These are phyloP conservation scores for Ophiocytium majus DNA, from an alignment of 352 stramenopile species.

Conservation along the genomic window DNA sequence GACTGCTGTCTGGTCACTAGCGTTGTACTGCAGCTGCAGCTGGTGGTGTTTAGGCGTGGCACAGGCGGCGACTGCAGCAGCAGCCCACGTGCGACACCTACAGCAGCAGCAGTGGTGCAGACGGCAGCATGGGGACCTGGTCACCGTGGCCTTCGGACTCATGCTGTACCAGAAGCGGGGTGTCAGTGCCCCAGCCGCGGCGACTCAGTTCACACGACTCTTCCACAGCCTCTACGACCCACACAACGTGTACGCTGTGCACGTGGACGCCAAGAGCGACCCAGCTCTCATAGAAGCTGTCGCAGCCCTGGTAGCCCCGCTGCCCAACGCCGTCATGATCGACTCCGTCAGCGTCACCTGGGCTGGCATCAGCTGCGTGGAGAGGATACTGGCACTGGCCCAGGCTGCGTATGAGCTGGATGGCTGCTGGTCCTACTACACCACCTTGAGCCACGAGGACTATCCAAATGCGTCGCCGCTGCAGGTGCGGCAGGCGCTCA, in stretches of 20 bases:
- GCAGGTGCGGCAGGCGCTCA: slow-evolving; percentile 26
- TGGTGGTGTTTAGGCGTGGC: too few relatives aligned
- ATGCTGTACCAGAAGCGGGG: background rate
- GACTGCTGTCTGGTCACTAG: too few relatives aligned
- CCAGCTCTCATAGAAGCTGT: slow-evolving; percentile 47
- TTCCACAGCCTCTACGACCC: background rate
- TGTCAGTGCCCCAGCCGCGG: background rate
- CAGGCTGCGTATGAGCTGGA: slow-evolving; percentile 46
- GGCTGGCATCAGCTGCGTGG: slow-evolving; percentile 49
- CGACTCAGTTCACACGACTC: background rate
- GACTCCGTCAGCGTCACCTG: slow-evolving; percentile 53
- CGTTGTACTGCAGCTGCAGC: too few relatives aligned
- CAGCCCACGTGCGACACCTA: too few relatives aligned
- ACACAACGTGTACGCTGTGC: slow-evolving; percentile 30
- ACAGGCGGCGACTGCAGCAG: too few relatives aligned
- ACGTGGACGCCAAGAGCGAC: slow-evolving; percentile 55
- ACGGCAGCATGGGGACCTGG: too few relatives aligned
- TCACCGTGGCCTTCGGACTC: background rate
- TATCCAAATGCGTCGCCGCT: slow-evolving; percentile 31
- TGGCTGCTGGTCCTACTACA: slow-evolving; percentile 42
- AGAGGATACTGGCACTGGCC: slow-evolving; percentile 49
- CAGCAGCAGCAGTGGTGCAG: too few relatives aligned
- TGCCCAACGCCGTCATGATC: slow-evolving; percentile 34
- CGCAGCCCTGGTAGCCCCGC: slow-evolving; percentile 19
- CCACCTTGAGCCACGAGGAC: slow-evolving; percentile 52